Evolutionary conservation across 306 rosid species (phyloP).

Genomic region (Alnus rubra): DNA sequence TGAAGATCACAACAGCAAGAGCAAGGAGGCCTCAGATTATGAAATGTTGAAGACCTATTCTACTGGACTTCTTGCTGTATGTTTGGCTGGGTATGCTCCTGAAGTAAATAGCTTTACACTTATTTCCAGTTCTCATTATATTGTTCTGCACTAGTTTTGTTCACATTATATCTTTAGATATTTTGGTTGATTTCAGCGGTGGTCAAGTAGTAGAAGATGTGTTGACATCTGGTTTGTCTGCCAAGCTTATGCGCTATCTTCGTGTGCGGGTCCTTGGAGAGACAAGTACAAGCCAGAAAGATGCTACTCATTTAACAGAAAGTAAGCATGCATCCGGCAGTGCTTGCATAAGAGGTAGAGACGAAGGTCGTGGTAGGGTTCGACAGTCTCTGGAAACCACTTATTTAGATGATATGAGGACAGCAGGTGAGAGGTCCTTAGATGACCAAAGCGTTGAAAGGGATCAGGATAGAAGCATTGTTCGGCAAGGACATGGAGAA

Average conservation of each 20-base stretch:
- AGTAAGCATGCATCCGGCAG: constrained; percentile 55
- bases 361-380: constrained; percentile 71
- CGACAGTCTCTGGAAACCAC: constrained; percentile 72
- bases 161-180: neutral
- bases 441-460: constrained; percentile 64
- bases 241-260: constrained; percentile 95
- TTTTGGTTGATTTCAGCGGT: constrained; percentile 51
- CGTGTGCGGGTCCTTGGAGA: constrained; percentile 88
- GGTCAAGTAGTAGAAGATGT: constrained; percentile 87
- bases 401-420: constrained; percentile 69
- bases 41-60: constrained; percentile 93
- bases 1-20: constrained; percentile 60
- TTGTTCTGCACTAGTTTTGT: neutral
- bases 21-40: constrained; percentile 66
- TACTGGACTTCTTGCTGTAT: constrained; percentile 88
- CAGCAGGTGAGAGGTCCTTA: constrained; percentile 61
- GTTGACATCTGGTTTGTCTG: constrained; percentile 85
- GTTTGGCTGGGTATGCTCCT: constrained; percentile 65
- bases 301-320: constrained; percentile 57
- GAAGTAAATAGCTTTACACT: neutral
- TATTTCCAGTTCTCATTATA: neutral
- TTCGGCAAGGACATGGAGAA: constrained; percentile 53
- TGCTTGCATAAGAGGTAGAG: constrained; percentile 59
- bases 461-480: constrained; percentile 55
- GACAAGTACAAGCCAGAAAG: constrained; percentile 72